Evolutionary conservation across 768 basidiomycete species (phyloP).

Genomic region (Lactarius tabidus): DNA sequence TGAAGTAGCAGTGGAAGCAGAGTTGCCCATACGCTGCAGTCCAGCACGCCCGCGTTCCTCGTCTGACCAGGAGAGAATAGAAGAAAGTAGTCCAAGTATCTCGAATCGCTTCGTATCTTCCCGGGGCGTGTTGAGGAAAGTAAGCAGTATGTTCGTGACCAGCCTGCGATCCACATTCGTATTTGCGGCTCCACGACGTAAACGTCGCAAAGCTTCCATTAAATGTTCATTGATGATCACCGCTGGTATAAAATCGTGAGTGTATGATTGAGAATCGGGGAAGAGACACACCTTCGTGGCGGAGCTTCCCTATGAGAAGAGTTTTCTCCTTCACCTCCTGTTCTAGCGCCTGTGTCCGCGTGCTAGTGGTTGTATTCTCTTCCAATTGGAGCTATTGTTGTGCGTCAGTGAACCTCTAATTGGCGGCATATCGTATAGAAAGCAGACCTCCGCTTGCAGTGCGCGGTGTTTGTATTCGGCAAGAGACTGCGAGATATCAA

Average conservation of each 20-base stretch:
- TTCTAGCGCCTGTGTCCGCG: slow-evolving; percentile 68
- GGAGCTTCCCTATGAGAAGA: slow-evolving; percentile 87
- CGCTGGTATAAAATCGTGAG: slow-evolving; percentile 43
- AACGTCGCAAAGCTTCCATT: slow-evolving; percentile 93
- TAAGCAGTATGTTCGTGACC: slow-evolving; percentile 89
- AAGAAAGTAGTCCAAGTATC: slow-evolving; percentile 85
- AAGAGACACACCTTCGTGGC: slow-evolving; percentile 78
- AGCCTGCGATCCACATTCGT: slow-evolving; percentile 91
- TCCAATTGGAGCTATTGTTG: slow-evolving; percentile 63
- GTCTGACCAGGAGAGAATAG: slow-evolving; percentile 92
- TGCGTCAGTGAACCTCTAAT: slow-evolving; percentile 1
- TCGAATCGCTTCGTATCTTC: slow-evolving; percentile 95
- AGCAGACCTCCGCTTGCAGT: slow-evolving; percentile 73
- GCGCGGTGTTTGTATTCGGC: slow-evolving; percentile 92
- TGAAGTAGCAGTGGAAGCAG: slow-evolving; percentile 26
- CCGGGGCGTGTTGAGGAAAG: slow-evolving; percentile 85
- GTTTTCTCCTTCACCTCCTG: slow-evolving; percentile 95
- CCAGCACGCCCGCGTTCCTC: slow-evolving; percentile 90
- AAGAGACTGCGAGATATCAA: slow-evolving; percentile 64
- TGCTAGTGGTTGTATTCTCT: slow-evolving; percentile 62
- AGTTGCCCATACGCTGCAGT: slow-evolving; percentile 51
- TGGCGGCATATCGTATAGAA: neutral
- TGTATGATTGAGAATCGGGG: slow-evolving; percentile 5
- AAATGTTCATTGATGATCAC: slow-evolving; percentile 98
- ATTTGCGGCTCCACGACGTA: slow-evolving; percentile 76